Conservation (phyloP, 2,329 filamentous ascomycete species). For the Fusarium veterinarium region DNA sequence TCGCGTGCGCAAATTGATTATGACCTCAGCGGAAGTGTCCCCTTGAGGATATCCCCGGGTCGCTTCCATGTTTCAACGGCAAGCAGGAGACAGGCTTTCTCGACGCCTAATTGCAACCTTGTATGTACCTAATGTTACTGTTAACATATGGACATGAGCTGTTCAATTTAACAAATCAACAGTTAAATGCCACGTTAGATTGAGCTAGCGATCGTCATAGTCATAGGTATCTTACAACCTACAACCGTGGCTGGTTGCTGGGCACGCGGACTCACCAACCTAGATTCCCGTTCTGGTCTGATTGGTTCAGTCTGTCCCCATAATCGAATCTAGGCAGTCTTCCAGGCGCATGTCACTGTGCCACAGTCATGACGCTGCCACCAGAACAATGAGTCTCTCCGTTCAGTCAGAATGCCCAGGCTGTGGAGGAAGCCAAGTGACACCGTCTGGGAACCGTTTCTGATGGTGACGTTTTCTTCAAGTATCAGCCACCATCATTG, state of each 20-base stretch:
- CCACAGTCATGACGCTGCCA: slow-evolving; percentile 38
- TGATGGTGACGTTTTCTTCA: slow-evolving; percentile 38
- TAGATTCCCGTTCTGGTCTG: slow-evolving; percentile 3
- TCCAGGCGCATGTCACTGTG: slow-evolving; percentile 34
- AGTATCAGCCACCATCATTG: slow-evolving; percentile 37
- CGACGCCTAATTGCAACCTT: neutral
- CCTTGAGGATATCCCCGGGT: slow-evolving; percentile 14
- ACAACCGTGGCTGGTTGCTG: neutral
- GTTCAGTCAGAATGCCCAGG: neutral
- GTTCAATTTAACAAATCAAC: slow-evolving; percentile 14
- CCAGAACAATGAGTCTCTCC: slow-evolving; percentile 1
- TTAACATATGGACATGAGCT: slow-evolving; percentile 16
- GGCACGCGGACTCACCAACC: slow-evolving; percentile 6
- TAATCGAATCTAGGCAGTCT: slow-evolving; percentile 20
- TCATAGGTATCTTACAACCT: neutral
- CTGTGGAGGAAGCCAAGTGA: slow-evolving; percentile 13
- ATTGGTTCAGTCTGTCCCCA: slow-evolving; percentile 19
- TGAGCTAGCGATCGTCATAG: slow-evolving; percentile 17
- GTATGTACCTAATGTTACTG: neutral
- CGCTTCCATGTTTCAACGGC: slow-evolving; percentile 24
- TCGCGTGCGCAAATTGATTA: neutral
- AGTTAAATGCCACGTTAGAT: slow-evolving; percentile 12
- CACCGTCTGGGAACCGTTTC: slow-evolving; percentile 32
- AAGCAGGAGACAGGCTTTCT: neutral
- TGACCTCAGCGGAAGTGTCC: slow-evolving; percentile 17